These are phyloP conservation scores for Mastigamoeba balamuthi DNA, from an alignment of 78 protist species.

Conservation along the genomic window DNA sequence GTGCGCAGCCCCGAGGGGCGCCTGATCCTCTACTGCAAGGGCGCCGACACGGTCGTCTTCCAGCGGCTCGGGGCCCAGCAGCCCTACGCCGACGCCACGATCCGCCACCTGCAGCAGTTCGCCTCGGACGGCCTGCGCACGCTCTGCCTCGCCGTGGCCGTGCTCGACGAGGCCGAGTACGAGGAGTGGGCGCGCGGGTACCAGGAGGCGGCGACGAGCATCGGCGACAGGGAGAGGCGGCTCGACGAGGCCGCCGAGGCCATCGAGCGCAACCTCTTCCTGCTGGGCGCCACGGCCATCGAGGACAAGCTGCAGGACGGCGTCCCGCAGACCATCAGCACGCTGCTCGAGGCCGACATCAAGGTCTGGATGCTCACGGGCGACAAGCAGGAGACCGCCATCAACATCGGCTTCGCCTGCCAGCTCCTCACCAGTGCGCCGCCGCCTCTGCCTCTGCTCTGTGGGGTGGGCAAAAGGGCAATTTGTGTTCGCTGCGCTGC, in stretches of 20 bases:
- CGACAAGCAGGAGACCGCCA: slow-evolving; percentile 80
- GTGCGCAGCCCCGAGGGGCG: slow-evolving; percentile 29
- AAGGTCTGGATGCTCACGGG: slow-evolving; percentile 80
- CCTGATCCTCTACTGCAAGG: slow-evolving; percentile 16
- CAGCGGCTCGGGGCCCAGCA: neutral
- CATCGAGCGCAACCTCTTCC: slow-evolving; percentile 40
- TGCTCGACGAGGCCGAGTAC: slow-evolving; percentile 9
- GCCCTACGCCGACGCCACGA: neutral
- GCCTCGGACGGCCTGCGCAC: slow-evolving; percentile 71
- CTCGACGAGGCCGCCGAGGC: slow-evolving; percentile 4
- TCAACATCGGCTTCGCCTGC: slow-evolving; percentile 65
- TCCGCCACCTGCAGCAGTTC: slow-evolving; percentile 14
- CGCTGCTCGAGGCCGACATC: slow-evolving; percentile 43
- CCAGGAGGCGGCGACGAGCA: slow-evolving; percentile 3
- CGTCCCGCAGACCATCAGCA: slow-evolving; percentile 60
- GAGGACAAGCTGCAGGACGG: slow-evolving; percentile 76
- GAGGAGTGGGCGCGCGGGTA: slow-evolving; percentile 13
- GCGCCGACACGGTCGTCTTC: slow-evolving; percentile 43
- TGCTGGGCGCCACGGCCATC: slow-evolving; percentile 74
- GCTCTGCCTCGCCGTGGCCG: slow-evolving; percentile 49
- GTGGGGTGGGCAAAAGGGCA: too few species aligned
- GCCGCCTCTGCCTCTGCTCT: too few species aligned
- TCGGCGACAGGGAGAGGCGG: slow-evolving; percentile 2
- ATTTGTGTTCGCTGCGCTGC: too few species aligned
- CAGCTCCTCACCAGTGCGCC: too few species aligned